Evolutionary conservation across 2,329 filamentous ascomycete genomes (phyloP).

Genomic region (Calycina herbarum): DNA sequence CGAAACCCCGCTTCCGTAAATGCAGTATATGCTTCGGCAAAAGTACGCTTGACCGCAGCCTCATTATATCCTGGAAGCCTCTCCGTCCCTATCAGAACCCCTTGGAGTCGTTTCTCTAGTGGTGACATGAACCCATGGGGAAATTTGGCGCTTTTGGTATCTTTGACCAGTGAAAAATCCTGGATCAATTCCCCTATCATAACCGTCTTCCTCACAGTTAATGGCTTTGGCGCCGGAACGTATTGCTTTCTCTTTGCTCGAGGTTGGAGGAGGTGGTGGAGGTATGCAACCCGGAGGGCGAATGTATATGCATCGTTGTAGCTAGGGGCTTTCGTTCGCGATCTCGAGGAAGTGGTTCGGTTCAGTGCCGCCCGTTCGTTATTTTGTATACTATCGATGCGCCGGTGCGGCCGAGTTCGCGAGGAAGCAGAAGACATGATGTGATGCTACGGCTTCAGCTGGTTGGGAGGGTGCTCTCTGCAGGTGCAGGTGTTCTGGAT

Average conservation of each 20-base stretch:
- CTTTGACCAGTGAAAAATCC: conserved; percentile 69
- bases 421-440: conserved; percentile 36
- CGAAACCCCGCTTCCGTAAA: conserved; percentile 87
- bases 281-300: conserved; percentile 85
- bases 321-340: conserved; percentile 50
- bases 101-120: conserved; percentile 50
- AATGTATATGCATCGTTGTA: conserved; percentile 88
- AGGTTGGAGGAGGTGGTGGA: conserved; percentile 90
- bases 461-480: neutral
- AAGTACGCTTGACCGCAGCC: conserved; percentile 86
- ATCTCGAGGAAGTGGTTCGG: conserved; percentile 43
- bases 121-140: conserved; percentile 71
- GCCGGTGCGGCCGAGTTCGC: conserved; percentile 32
- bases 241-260: conserved; percentile 88
- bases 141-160: conserved; percentile 69
- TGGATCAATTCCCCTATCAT: conserved; percentile 84
- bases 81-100: conserved; percentile 71
- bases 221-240: conserved; percentile 64
- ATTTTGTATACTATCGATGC: conserved; percentile 35
- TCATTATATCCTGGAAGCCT: conserved; percentile 86
- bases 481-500: neutral
- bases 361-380: conserved; percentile 28
- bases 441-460: conserved; percentile 3
- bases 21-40: conserved; percentile 90
- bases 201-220: conserved; percentile 59